Base-by-base conservation (phyloP, 1,139 yeast species). In the Trichomonascaceae sp. region DNA sequence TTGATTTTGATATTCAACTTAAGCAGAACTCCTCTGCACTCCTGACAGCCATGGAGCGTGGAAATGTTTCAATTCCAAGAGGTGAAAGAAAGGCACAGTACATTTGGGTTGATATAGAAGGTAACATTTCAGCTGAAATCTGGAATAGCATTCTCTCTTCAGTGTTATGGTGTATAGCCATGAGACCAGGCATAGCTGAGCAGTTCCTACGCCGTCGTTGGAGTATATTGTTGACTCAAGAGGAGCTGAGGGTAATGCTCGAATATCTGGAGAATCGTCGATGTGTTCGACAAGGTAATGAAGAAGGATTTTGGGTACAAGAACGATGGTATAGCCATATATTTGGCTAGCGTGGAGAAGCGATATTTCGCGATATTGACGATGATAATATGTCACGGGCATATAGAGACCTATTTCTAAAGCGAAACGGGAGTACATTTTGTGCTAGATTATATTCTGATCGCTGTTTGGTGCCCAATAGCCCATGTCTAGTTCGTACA, bases 91-190 rank as follows among this genome's bases (percentile, higher is more conserved):
- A 93, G 1, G 84, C 89, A 55, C 79, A 86, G 0, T 80, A 80
- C 51, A 69, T 87, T 10, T 89, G 96, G 96, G 74, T 87, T 9
- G 87, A 84, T 60, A 68, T 84, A 38, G 68, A 74, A 45, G 95
- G 95, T 0, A 69, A 75, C 30, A 75, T 87, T 24, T 82, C 85
- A 60, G 70, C 69, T 24, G 67, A 68, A 0, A 67, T 87, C n/a
- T 89, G 95, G 91, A 69, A 70, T 12, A 77, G 75, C 53, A 66
- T 84, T 0, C 67, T 85, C 0, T 70, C 76, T 30, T 74, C 81
- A n/a, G 66, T 87, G n/a, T 74, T 83, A 13, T 78, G 82, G 63
- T 74, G 81, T 51, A 59, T 68, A n/a, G 64, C 64, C 3, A 53
- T 63, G 24, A 61, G 66, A 13, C 96, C 96, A 0, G 96, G 96